phyloP scores from a whole-genome alignment of 192 early-diverging fungal species.

The Coemansia sp. region DNA sequence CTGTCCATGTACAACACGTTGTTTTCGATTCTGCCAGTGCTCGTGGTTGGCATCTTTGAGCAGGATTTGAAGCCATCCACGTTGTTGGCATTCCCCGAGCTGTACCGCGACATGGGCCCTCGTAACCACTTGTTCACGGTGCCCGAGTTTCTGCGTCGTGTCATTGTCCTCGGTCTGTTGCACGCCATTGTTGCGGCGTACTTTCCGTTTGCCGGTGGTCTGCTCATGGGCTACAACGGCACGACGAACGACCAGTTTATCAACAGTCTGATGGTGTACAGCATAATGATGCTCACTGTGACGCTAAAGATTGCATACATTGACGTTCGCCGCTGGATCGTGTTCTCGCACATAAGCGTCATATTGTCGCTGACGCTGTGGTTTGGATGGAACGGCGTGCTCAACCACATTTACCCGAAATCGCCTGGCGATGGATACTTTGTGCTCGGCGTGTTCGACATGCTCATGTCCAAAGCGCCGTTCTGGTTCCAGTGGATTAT shows the following conservation, averaged over 20 bases:
- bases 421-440: conserved; percentile 54
- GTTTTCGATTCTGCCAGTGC: conserved; percentile 77
- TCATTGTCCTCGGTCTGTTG: conserved; percentile 57
- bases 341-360: conserved; percentile 62
- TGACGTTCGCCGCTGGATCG: conserved; percentile 65
- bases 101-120: conserved; percentile 62
- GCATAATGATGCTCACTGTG: conserved; percentile 63
- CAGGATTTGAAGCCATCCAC: conserved; percentile 71
- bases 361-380: conserved; percentile 57
- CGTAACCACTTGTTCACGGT: conserved; percentile 51
- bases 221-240: conserved; percentile 25
- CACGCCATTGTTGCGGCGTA: conserved; percentile 44
- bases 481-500: conserved; percentile 64
- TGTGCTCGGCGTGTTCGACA: conserved; percentile 58
- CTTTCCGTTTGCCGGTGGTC: conserved; percentile 37
- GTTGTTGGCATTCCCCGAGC: conserved; percentile 66
- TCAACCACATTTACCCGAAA: conserved; percentile 59
- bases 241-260: conserved; percentile 58
- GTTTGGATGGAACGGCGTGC: conserved; percentile 67
- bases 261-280: conserved; percentile 59
- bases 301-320: conserved; percentile 71
- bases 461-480: conserved; percentile 40
- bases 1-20: conserved; percentile 81
- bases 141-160: conserved; percentile 42
- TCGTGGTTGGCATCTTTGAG: conserved; percentile 80